A percentile compares a stretch with the other conserved stretches of the same genome.
Conservation (phyloP, 2,329 filamentous ascomycete species). For the Sporothrix variecibatus region DNA sequence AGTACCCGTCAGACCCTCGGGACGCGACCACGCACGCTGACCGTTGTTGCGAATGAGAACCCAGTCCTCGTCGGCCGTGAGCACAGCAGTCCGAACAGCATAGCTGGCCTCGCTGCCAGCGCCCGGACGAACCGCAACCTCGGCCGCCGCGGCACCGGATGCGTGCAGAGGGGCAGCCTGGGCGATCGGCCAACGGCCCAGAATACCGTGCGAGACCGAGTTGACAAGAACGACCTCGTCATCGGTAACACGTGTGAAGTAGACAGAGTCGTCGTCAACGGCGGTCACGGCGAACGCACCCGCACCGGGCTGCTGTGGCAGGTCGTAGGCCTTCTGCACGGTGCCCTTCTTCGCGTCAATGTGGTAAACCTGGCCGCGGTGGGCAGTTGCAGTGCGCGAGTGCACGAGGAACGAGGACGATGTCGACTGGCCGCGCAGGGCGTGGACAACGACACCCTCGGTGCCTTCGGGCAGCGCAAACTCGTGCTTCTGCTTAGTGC, state of each 20-base stretch:
- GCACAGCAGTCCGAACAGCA: constrained; percentile 75
- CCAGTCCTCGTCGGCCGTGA: constrained; percentile 73
- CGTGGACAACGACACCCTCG: constrained; percentile 23
- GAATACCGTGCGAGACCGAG: constrained; percentile 72
- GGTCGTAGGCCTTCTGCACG: constrained; percentile 75
- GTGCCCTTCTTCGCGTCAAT: constrained; percentile 69
- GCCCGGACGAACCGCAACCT: constrained; percentile 72
- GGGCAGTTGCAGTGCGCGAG: constrained; percentile 64
- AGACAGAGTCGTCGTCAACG: constrained; percentile 76
- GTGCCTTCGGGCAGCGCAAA: constrained; percentile 29
- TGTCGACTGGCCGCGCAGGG: constrained; percentile 44
- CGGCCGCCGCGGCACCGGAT: constrained; percentile 51
- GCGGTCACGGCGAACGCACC: constrained; percentile 75
- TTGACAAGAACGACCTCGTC: constrained; percentile 74
- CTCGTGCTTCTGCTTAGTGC: constrained; percentile 54
- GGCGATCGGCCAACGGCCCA: constrained; percentile 70
- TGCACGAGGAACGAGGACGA: constrained; percentile 76
- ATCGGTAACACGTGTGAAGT: constrained; percentile 79
- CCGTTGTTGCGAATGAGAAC: constrained; percentile 84
- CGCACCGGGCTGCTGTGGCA: constrained; percentile 68
- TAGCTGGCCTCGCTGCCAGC: constrained; percentile 58
- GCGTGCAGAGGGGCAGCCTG: constrained; percentile 43
- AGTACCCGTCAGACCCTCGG: constrained; percentile 79
- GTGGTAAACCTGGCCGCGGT: constrained; percentile 75
- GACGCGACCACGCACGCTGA: constrained; percentile 74